These are phyloP conservation scores for Colletotrichum camelliae DNA, from an alignment of 2,329 filamentous ascomycete genomes.

Conservation along the genomic window DNA sequence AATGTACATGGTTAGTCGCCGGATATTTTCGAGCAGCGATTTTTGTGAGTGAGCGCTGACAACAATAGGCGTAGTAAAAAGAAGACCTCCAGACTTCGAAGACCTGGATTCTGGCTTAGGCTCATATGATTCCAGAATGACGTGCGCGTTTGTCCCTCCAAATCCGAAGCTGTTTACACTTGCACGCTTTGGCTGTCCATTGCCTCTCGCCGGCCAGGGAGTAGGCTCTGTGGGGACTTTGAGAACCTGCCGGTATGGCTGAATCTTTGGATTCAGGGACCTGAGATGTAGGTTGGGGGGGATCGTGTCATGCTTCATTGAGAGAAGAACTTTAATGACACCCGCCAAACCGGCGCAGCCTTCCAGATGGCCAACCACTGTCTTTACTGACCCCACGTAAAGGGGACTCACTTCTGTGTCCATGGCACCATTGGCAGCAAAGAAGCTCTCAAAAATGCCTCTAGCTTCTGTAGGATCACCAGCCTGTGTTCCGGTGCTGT, in stretches of 20 bases:
- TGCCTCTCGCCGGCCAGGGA: slow-evolving; percentile 27
- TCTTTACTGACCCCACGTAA: slow-evolving; percentile 32
- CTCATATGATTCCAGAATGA: slow-evolving; percentile 26
- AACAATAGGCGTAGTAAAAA: not conserved
- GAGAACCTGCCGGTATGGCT: slow-evolving; percentile 19
- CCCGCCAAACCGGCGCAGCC: slow-evolving; percentile 22
- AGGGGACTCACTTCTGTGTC: not conserved
- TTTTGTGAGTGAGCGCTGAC: not conserved
- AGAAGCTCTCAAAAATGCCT: slow-evolving; percentile 31
- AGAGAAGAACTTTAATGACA: slow-evolving; percentile 1
- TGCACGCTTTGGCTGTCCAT: slow-evolving; percentile 33
- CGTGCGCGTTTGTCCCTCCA: slow-evolving; percentile 31
- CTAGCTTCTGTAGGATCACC: slow-evolving; percentile 53
- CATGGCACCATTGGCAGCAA: not conserved
- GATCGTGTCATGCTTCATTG: not conserved
- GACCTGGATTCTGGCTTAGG: not conserved
- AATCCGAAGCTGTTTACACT: slow-evolving; percentile 39
- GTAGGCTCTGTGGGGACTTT: slow-evolving; percentile 25
- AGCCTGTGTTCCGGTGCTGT: slow-evolving; percentile 50
- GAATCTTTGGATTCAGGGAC: slow-evolving; percentile 22
- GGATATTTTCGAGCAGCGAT: not conserved
- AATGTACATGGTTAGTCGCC: not conserved
- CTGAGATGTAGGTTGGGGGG: not conserved
- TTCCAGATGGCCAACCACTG: slow-evolving; percentile 30
- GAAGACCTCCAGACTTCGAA: accelerated